phyloP scores from a whole-genome alignment of 2,329 filamentous ascomycete species.

The Apiospora hydei region DNA sequence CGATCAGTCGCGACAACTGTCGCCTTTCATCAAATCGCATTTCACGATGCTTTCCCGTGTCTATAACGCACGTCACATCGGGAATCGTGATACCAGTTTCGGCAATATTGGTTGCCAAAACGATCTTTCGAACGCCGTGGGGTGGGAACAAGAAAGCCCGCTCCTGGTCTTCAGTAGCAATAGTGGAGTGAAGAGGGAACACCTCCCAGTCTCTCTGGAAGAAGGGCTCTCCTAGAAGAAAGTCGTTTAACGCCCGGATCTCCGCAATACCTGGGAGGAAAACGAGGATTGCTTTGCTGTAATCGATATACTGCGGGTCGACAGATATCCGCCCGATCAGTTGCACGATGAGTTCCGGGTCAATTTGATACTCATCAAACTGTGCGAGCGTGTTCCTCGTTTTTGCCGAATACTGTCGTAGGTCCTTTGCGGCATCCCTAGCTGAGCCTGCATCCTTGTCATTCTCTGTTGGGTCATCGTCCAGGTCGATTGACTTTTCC shows the following conservation, averaged over 20 bases:
- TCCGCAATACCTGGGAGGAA: conserved; percentile 96
- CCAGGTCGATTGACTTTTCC: conserved; percentile 66
- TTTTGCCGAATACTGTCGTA: conserved; percentile 76
- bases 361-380: conserved; percentile 90
- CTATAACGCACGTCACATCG: conserved; percentile 95
- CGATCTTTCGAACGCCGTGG: conserved; percentile 84
- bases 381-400: conserved; percentile 78
- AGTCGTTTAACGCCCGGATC: conserved; percentile 86
- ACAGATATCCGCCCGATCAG: conserved; percentile 79
- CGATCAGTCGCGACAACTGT: conserved; percentile 88
- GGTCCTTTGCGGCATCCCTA: conserved; percentile 66
- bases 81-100: conserved; percentile 99
- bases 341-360: conserved; percentile 84
- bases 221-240: conserved; percentile 76
- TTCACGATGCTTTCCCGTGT: conserved; percentile 95
- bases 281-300: conserved; percentile 90
- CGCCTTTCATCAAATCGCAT: conserved; percentile 96
- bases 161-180: conserved; percentile 96
- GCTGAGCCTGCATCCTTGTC: conserved; percentile 59
- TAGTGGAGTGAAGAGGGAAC: conserved; percentile 90
- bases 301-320: conserved; percentile 69
- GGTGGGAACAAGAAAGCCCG: conserved; percentile 89
- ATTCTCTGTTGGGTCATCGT: conserved; percentile 64
- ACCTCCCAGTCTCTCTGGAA: conserved; percentile 84
- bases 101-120: conserved; percentile 96